A percentile compares a stretch with the other conserved stretches of the same genome.
Evolutionary conservation across 306 rosid species (phyloP).

Genomic region (Vicia faba): DNA sequence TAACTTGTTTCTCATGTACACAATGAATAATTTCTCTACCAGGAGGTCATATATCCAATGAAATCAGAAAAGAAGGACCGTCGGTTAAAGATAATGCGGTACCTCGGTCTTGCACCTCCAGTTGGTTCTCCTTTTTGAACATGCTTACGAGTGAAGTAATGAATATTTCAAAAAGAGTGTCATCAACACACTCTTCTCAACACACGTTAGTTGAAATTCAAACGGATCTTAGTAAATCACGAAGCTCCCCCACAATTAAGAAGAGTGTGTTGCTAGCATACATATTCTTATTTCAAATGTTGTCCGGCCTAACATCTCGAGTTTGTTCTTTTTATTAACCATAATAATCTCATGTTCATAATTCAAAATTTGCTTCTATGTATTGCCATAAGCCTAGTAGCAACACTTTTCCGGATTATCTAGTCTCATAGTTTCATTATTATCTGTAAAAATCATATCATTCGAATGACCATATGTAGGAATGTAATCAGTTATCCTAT

Average conservation of each 20-base stretch:
- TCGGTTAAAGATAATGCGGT: constrained; percentile 73
- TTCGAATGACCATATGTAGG: neutral
- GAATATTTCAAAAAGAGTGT: neutral
- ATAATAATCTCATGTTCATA: constrained; percentile 8
- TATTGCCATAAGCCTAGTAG: constrained; percentile 5
- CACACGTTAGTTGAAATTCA: neutral
- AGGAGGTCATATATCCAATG: constrained; percentile 55
- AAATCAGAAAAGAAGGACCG: constrained; percentile 56
- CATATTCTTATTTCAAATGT: constrained; percentile 16
- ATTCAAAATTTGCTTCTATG: constrained; percentile 4
- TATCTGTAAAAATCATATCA: constrained; percentile 7
- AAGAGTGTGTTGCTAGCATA: neutral
- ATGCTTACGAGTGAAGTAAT: constrained; percentile 12
- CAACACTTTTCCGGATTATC: neutral
- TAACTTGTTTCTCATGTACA: constrained; percentile 29
- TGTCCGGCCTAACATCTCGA: constrained; percentile 15
- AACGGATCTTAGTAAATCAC: neutral
- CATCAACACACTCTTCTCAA: neutral
- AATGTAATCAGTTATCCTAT: constrained; percentile 9
- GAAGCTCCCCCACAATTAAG: neutral
- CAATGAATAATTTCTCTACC: constrained; percentile 34
- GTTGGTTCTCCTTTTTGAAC: constrained; percentile 66
- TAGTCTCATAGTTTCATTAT: constrained; percentile 15
- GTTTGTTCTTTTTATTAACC: neutral
- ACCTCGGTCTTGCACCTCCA: constrained; percentile 73